Percentiles rank a stretch among this genome's conserved stretches.
Evolutionary conservation across 768 basidiomycete species (phyloP).

Genomic region (Paxillus ammoniavirescens): DNA sequence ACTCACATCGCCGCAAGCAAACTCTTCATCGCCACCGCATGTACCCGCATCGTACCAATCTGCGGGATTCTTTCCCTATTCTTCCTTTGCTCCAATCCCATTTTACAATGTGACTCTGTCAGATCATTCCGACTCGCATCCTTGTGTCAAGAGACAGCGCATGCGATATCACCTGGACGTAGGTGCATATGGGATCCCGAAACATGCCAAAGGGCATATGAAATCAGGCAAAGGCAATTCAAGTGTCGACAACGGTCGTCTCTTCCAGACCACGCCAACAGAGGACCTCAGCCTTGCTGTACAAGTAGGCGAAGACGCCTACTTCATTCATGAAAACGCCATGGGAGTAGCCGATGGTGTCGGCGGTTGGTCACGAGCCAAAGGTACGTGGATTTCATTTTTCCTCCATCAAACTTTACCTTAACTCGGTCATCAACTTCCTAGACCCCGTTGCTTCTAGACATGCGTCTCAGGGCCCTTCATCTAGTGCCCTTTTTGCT

Average conservation of each 20-base stretch:
- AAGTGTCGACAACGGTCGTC: constrained; percentile 21
- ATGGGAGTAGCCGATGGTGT: constrained; percentile 97
- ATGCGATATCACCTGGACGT: constrained; percentile 59
- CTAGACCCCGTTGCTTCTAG: constrained; percentile 22
- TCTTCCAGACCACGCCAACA: constrained; percentile 26
- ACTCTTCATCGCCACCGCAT: constrained; percentile 28
- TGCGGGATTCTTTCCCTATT: constrained; percentile 35
- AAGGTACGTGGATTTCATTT: constrained; percentile 31
- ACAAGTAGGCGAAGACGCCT: constrained; percentile 92
- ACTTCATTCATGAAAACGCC: constrained; percentile 77
- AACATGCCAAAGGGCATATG: constrained; percentile 34
- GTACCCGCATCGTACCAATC: constrained; percentile 30
- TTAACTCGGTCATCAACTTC: not conserved
- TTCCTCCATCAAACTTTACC: constrained; percentile 6
- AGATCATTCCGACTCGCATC: constrained; percentile 27
- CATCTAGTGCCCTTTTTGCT: constrained; percentile 61
- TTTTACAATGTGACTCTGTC: constrained; percentile 26
- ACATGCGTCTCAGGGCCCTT: constrained; percentile 37
- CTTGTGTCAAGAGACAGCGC: constrained; percentile 30
- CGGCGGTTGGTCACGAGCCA: constrained; percentile 76
- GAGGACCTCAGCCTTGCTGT: constrained; percentile 52
- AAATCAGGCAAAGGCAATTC: constrained; percentile 29
- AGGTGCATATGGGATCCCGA: constrained; percentile 86
- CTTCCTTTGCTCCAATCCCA: constrained; percentile 32
- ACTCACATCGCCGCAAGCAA: constrained; percentile 42